phyloP scores from a whole-genome alignment of 2,329 filamentous ascomycete species.

The Penicillium sp. region DNA sequence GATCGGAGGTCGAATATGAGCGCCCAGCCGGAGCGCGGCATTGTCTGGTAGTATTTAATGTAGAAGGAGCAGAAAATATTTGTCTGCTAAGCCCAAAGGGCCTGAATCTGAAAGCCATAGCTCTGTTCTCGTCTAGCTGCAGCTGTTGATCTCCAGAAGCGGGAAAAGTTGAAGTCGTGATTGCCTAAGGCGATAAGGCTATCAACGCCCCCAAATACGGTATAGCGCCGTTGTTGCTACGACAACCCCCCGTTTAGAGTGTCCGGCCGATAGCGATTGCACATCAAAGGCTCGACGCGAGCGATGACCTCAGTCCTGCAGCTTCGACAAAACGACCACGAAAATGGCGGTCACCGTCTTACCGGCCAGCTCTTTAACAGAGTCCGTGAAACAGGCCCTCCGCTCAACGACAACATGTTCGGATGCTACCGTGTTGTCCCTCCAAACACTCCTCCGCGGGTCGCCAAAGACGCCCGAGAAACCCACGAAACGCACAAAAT shows the following conservation, averaged over 20 bases:
- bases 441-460: conserved; percentile 39
- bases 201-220: conserved; percentile 13
- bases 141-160: not conserved
- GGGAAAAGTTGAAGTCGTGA: conserved; percentile 9
- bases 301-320: conserved; percentile 15
- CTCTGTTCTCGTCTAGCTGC: conserved; percentile 11
- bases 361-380: conserved; percentile 30
- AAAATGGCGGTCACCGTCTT: conserved; percentile 35
- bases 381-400: conserved; percentile 55
- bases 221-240: conserved; percentile 29
- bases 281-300: conserved; percentile 18
- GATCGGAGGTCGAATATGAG: conserved; percentile 22
- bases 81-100: conserved; percentile 12
- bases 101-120: conserved; percentile 18
- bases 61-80: not conserved
- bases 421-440: conserved; percentile 37
- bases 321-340: conserved; percentile 12
- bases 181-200: conserved; percentile 15
- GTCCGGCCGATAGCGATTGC: conserved; percentile 19
- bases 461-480: conserved; percentile 25
- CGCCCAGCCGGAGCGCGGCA: conserved; percentile 7
- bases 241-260: conserved; percentile 28
- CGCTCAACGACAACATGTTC: conserved; percentile 56
- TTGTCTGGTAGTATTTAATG: conserved; percentile 3
- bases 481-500: conserved; percentile 23